Base-by-base conservation (phyloP, 1,284 basidiomycete species). In the Trametes versicolor region DNA sequence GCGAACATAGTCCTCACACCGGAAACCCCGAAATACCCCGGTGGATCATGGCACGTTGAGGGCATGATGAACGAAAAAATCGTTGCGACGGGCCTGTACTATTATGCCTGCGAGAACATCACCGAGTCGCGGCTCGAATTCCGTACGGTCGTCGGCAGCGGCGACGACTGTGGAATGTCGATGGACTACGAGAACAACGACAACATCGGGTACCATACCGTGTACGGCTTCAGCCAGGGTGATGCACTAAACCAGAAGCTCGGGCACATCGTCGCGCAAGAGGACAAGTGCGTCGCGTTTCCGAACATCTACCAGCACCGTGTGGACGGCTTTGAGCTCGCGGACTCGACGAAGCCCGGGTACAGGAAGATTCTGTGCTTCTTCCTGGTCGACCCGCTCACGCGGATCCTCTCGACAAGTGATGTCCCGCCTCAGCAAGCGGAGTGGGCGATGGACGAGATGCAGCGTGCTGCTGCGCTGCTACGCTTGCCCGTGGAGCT, bases 311-410 rank as follows among this genome's bases (percentile, higher is more conserved):
- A 58, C 37, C 60, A 66, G 32, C 64, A 66, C 58, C 62, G 58
- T 43, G 72, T 77, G 27, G 62, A 71, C 23, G 68, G 70, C 17
- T 75, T 77, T 63, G 64, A 69, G 49, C 71, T 77, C 13, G 61
- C 39, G 34, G 75, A 77, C 62, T 57, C 49, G 3, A 51, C 72
- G 29, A 69, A 68, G 51, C 70, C 73, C 0, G 74, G 76, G 4
- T 65, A 72, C 50, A 68, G 74, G 45, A 77, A 75, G 63, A 74
- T 77, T 48, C 57, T 76, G 39, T 71, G 68, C 48, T 70, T 76
- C 58, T 78, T 77, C 68, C 63, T 77, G 32, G 70, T 74, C 51
- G 73, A 77, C 63, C 75, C 76, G 9, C 32, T 19, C 15, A 27
- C 32, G 32, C 9, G 19, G 25, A 55, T 62, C 12, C 21, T 45